Evolutionary conservation across 805 yeast genomes (phyloP), one percentile per base, ranked within the genome.

Genomic region (Myxozyma udenii): DNA sequence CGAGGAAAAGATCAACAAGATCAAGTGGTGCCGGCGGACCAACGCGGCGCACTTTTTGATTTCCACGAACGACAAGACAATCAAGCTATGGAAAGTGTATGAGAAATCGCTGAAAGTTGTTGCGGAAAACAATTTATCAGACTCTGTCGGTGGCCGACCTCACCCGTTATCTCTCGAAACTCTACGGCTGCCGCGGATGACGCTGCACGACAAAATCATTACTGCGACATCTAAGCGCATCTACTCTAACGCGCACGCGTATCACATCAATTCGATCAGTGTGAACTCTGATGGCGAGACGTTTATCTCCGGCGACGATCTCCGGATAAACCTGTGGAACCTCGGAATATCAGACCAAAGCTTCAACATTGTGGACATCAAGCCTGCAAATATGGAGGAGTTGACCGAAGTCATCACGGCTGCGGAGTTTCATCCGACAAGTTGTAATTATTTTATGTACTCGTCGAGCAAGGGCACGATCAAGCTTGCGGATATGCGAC

Each of bases 371-470:
- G 98, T 93, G 52, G 98, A 93, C 71, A 93, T 93, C 65, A 89
- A 95, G 69, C 99, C 99, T 7, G 87, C 89, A 4, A 89, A 89
- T 70, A 95, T 93, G 98, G 99, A 93, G 74, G 99, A 93, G 72
- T 78, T 93, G 63, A 91, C 98, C 7, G 98, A 93, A 70, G 98
- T 93, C 46, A 91, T 93, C 60, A 93, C 99, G 16, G 80, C 90
- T 64, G 95, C 98, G 1, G 96, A 90, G 68, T 93, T 93, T 74
- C 98, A 95, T 69, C 98, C 99, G 14, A 71, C 74, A 41, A 83
- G 83, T 66, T 93, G 99, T 75, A 93, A 93, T 68, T 73, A 86
- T 64, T 91, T 93, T 71, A 89, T 91, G 89, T 91, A 93, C 72
- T 84, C 96, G 4, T 85, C 95, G 11, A 85, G 95, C 47, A 93